Base-by-base conservation (phyloP, 192 early-diverging fungal species). In the Oehlia diaphana region DNA sequence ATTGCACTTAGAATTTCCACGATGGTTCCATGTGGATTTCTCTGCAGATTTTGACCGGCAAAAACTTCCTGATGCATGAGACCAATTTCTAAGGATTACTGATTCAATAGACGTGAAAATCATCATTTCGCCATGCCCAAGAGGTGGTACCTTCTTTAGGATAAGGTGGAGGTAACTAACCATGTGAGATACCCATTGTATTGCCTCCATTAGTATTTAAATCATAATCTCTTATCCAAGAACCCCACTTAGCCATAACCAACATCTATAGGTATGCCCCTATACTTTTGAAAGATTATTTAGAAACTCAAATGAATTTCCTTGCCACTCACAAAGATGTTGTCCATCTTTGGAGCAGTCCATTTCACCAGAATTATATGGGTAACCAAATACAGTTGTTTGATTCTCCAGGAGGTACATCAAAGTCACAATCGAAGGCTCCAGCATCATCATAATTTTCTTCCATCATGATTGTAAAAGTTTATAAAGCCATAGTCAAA, bases 191-290 rank as follows among this genome's bases (percentile, higher is more conserved):
- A 35, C 64, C 64, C 7, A 28, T 16, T 66, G 35, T 10, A 66
- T 10, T 26, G 64, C 64, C 64, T 35, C 31, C 4, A 10, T 66
- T 66, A 66, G 64, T 66, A 31, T 66, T 2, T 66, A 31, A 13
- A 66, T 66, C 12, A 66, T 66, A 66, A 66, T 0, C 16, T 66
- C 31, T 66, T 66, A 66, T 3, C 64, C 64, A 66, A 66, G 64
- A 31, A 66, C 28, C 64, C 64, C 64, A 66, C 64, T 66, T 66
- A 35, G 31, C 64, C 4, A 10, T 2, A 1, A 66, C 64, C 64
- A 66, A 66, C 64, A 33, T 66, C 64, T 66, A 35, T 66, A 66
- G 64, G 0, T 66, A 66, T 66, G 16, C 0, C 64, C 12, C 28
- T 66, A 66, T 66, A 35, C 0, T 66, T 13, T 66, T 66, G 64